Percentiles rank a stretch among this genome's conserved stretches.
These are phyloP conservation scores for Chionographis japonica DNA, from an alignment of 106 monocot genomes.

Conservation along the genomic window DNA sequence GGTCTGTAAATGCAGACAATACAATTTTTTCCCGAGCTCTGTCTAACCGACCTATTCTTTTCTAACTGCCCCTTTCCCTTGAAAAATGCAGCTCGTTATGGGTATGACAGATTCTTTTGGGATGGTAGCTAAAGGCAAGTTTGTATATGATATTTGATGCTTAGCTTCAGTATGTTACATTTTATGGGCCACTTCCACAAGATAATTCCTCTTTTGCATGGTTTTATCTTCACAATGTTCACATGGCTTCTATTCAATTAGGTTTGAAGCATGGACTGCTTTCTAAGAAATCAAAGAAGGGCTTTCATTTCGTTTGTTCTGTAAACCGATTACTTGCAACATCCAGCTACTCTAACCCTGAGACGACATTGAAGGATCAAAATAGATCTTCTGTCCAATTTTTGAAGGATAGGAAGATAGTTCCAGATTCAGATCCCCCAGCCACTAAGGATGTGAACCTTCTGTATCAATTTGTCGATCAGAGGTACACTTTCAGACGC, in stretches of 20 bases:
- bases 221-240: not conserved
- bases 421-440: slow-evolving; percentile 83
- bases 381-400: slow-evolving; percentile 26
- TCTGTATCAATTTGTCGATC: slow-evolving; percentile 68
- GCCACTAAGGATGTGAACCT: slow-evolving; percentile 57
- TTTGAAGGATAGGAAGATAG: slow-evolving; percentile 64
- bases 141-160: too few relatives aligned
- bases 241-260: slow-evolving; percentile 5
- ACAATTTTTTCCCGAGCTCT: too few relatives aligned
- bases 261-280: slow-evolving; percentile 14
- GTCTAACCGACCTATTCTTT: too few relatives aligned
- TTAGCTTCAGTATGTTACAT: too few relatives aligned
- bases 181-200: too few relatives aligned
- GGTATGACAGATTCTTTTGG: too few relatives aligned
- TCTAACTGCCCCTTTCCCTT: too few relatives aligned
- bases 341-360: slow-evolving; percentile 22
- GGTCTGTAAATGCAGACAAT: too few relatives aligned
- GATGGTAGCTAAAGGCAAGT: too few relatives aligned
- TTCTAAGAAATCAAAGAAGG: not conserved
- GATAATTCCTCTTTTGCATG: too few relatives aligned
- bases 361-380: slow-evolving; percentile 21
- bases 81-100: too few relatives aligned
- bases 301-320: slow-evolving; percentile 9
- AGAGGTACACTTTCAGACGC: slow-evolving; percentile 39
- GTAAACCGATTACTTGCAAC: slow-evolving; percentile 17